These are phyloP conservation scores for Rhododendron griersonianum DNA, from an alignment of 148 eudicot genomes.

Conservation along the genomic window DNA sequence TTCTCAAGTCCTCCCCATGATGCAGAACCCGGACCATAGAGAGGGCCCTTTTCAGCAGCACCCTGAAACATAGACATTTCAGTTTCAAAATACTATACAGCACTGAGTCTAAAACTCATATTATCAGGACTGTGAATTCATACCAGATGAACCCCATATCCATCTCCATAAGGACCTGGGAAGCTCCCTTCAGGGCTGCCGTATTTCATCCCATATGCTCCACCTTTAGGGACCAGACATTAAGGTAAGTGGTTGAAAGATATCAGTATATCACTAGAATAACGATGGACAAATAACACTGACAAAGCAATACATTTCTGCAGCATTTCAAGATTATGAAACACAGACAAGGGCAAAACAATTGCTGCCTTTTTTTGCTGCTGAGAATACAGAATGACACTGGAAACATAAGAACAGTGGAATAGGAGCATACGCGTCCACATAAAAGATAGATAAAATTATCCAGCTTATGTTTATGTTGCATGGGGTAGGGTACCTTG, in stretches of 20 bases:
- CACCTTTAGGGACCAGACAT: conserved; percentile 45
- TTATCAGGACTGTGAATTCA: conserved; percentile 10
- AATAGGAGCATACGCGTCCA: background rate
- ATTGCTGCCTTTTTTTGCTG: background rate
- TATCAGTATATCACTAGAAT: background rate
- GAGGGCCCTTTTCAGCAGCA: conserved; percentile 66
- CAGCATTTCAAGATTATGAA: background rate
- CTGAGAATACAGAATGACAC: background rate
- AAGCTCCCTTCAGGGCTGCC: conserved; percentile 50
- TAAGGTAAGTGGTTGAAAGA: conserved; percentile 15
- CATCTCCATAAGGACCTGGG: conserved; percentile 65
- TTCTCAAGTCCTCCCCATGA: conserved; percentile 75
- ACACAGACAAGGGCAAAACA: background rate
- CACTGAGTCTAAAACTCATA: background rate
- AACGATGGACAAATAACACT: background rate
- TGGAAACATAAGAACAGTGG: background rate
- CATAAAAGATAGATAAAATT: background rate
- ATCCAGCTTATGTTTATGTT: background rate
- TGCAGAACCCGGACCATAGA: conserved; percentile 75
- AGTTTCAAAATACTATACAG: conserved; percentile 11
- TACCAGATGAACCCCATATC: conserved; percentile 73
- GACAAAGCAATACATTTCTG: background rate
- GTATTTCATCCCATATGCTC: conserved; percentile 62
- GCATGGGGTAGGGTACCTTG: background rate
- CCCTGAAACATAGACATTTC: conserved; percentile 35